Conservation (phyloP, 306 rosid species). For the Prunus mongolica region DNA sequence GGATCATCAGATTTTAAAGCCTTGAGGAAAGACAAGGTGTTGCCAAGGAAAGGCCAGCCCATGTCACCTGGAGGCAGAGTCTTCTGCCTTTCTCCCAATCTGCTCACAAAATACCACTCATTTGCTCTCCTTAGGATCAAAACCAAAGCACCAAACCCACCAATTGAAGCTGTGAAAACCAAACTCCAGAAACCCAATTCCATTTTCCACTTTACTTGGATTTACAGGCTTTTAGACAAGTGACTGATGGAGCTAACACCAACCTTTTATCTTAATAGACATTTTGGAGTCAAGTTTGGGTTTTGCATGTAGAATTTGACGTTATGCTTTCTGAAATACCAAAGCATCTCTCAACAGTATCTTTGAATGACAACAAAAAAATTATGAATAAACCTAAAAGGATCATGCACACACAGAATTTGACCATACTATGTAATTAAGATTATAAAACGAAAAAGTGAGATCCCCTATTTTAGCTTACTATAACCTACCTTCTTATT, state of each 20-base stretch:
- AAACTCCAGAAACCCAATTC: conserved; percentile 15
- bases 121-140: conserved; percentile 41
- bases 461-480: background rate
- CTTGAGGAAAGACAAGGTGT: conserved; percentile 30
- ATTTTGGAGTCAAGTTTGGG: background rate
- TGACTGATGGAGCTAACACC: no score
- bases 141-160: conserved; percentile 37
- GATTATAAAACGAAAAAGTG: background rate
- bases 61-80: conserved; percentile 47
- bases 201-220: conserved; percentile 18
- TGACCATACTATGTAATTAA: background rate
- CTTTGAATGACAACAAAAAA: no score
- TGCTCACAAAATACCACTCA: conserved; percentile 43
- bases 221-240: no score
- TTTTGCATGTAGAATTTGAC: background rate
- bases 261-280: background rate
- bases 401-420: no score
- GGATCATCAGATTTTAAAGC: conserved; percentile 30
- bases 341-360: no score
- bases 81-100: conserved; percentile 7
- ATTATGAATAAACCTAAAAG: background rate
- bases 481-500: background rate
- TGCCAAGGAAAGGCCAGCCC: conserved; percentile 50
- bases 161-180: conserved; percentile 24
- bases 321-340: no score